phyloP scores from a whole-genome alignment of 2,329 filamentous ascomycete genomes.

The Hypocreales sp. region DNA sequence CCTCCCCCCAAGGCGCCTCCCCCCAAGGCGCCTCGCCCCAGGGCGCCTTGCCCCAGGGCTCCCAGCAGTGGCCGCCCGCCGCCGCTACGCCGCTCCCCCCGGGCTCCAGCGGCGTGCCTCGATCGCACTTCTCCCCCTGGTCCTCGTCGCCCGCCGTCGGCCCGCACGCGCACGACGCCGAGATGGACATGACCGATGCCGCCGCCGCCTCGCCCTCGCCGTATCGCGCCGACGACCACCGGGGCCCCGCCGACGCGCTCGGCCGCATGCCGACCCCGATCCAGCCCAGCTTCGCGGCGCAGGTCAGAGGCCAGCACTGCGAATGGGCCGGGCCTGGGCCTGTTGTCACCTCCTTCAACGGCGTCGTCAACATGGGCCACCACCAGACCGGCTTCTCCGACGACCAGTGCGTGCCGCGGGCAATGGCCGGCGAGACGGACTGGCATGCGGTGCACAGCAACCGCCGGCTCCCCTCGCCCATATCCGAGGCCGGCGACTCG shows the following conservation, averaged over 20 bases:
- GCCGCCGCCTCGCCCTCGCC: slow-evolving; percentile 4
- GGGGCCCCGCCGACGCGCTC: background rate
- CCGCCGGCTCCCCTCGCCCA: slow-evolving; percentile 41
- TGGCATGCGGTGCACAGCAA: slow-evolving; percentile 39
- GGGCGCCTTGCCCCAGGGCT: slow-evolving; percentile 24
- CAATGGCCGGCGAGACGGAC: slow-evolving; percentile 25
- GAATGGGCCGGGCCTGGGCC: slow-evolving; percentile 18
- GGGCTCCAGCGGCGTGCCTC: slow-evolving; percentile 20
- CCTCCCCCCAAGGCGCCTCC: too few relatives aligned
- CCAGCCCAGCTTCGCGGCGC: slow-evolving; percentile 39
- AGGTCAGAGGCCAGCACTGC: slow-evolving; percentile 37
- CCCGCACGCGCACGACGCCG: slow-evolving; percentile 16
- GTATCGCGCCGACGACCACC: slow-evolving; percentile 7
- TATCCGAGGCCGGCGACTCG: slow-evolving; percentile 37
- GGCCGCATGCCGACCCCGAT: slow-evolving; percentile 43
- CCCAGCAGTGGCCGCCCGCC: slow-evolving; percentile 13
- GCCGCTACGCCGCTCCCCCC: slow-evolving; percentile 24
- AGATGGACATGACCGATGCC: slow-evolving; percentile 35
- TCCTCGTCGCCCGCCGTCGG: slow-evolving; percentile 10
- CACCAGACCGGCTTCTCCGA: slow-evolving; percentile 22
- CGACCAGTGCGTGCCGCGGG: slow-evolving; percentile 31
- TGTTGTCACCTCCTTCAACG: slow-evolving; percentile 18
- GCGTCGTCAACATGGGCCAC: slow-evolving; percentile 21
- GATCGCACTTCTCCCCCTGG: slow-evolving; percentile 17
- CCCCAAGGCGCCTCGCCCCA: too few relatives aligned